phyloP scores from a whole-genome alignment of 208 protist species.

The Trypanosomatidae sp. region DNA sequence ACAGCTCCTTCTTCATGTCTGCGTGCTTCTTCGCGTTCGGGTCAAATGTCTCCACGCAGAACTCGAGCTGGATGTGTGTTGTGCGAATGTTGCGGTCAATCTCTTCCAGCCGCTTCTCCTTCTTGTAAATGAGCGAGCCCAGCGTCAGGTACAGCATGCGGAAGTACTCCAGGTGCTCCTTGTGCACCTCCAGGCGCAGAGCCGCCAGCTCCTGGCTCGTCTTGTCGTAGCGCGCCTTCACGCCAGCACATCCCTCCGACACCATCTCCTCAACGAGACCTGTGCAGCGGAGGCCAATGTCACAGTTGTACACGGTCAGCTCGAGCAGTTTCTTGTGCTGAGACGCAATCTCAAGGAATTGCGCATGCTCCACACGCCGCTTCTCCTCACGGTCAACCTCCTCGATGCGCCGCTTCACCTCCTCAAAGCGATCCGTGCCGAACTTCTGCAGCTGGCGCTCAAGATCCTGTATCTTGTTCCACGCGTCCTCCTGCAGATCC shows the following conservation, averaged over 20 bases:
- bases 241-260: constrained; percentile 45
- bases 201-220: constrained; percentile 48
- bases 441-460: constrained; percentile 62
- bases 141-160: constrained; percentile 66
- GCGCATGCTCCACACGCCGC: constrained; percentile 64
- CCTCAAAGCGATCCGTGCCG: constrained; percentile 68
- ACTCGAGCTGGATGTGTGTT: constrained; percentile 66
- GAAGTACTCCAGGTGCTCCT: constrained; percentile 73
- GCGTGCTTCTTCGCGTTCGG: constrained; percentile 62
- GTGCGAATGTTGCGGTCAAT: constrained; percentile 62
- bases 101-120: constrained; percentile 56
- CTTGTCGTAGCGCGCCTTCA: constrained; percentile 66
- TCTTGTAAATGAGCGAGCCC: constrained; percentile 65
- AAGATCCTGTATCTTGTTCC: constrained; percentile 70
- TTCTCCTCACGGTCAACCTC: constrained; percentile 74
- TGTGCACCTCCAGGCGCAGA: constrained; percentile 57
- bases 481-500: constrained; percentile 59
- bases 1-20: constrained; percentile 72
- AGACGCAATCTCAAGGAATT: constrained; percentile 58
- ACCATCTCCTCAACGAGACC: constrained; percentile 63
- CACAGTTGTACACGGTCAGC: constrained; percentile 74
- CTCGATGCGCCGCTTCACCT: constrained; percentile 78
- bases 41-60: constrained; percentile 76
- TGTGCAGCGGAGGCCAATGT: constrained; percentile 49
- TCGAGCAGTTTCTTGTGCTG: constrained; percentile 81